Conservation (phyloP, 768 basidiomycete genomes). For the Hortiboletus flavorubellus region DNA sequence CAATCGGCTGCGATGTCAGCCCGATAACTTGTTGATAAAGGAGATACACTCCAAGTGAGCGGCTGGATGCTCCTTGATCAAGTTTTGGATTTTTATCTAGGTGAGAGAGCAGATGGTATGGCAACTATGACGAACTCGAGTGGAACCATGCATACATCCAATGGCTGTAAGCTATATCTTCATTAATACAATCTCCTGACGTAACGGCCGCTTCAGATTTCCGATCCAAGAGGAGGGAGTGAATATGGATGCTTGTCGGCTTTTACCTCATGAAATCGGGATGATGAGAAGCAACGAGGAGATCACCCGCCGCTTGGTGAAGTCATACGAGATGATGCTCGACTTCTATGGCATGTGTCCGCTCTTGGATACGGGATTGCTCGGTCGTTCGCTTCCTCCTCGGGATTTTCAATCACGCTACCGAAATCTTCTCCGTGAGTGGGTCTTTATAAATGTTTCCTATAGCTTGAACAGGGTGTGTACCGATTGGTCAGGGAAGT, state of each 20-base stretch:
- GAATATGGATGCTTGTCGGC: conserved; percentile 64
- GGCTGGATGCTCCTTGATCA: not conserved
- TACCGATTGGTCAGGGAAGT: conserved; percentile 41
- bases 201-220: conserved; percentile 41
- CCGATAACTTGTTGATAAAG: conserved; percentile 59
- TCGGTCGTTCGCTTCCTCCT: conserved; percentile 50
- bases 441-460: not conserved
- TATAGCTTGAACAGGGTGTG: not conserved
- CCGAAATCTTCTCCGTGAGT: conserved; percentile 64
- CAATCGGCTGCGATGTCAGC: conserved; percentile 52
- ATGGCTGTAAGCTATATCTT: conserved; percentile 57
- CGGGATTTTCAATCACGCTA: conserved; percentile 54
- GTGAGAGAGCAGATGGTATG: conserved; percentile 52
- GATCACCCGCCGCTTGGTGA: conserved; percentile 48
- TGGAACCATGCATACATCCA: conserved; percentile 72
- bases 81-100: not conserved
- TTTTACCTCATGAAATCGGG: conserved; percentile 61
- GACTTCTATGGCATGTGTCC: conserved; percentile 80
- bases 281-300: conserved; percentile 49
- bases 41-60: conserved; percentile 59
- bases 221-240: conserved; percentile 73
- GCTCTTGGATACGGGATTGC: conserved; percentile 52
- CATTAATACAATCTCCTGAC: not conserved
- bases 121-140: conserved; percentile 61
- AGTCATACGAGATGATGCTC: conserved; percentile 70